Evolutionary conservation across 306 rosid genomes (phyloP), one percentile per base, ranked within the genome.

Genomic region (Cucumis sativus): DNA sequence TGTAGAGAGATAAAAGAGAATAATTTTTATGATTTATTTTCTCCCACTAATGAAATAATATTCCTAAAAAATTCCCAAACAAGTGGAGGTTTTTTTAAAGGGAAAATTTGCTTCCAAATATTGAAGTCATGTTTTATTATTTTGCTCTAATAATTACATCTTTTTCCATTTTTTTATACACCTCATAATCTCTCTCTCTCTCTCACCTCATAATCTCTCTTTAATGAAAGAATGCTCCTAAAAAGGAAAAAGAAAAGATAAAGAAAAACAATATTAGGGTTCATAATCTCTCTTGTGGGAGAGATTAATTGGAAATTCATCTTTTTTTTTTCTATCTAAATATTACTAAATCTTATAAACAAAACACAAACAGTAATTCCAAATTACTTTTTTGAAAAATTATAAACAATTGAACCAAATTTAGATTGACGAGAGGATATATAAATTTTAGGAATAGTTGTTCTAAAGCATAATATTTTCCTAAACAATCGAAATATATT

Each of bases 61-160:
- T 49, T 51, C 55, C 18, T 16, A 52, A 52, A 52, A 52, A 23
- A 23, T 8, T 52, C n/a, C 57, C 57, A 52, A 52, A 52, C n/a
- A 51, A 51, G 17, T 13, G 54, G 54, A 0, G 18, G 17, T 0
- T 51, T 51, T 51, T 51, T 51, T 25, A 39, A 81, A 14, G n/a
- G 18, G 6, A 39, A 9, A 40, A 12, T 47, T 49, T 25, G 8
- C 39, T 25, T 13, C 10, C 43, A 30, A 68, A 63, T 59, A 58
- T 37, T 93, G 97, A 91, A 77, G 94, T 93, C 96, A 91, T 86
- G 97, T 89, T 87, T 87, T 79, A 92, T 87, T 83, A 90, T 78
- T 72, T 72, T 75, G 83, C 84, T 85, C 25, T 23, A 23, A 23
- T 23, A 23, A 23, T 23, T 87, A 89, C 94, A 93, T 84, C 57